Conservation (phyloP, 805 yeast genomes). For the Wickerhamiella sergipiensis region DNA sequence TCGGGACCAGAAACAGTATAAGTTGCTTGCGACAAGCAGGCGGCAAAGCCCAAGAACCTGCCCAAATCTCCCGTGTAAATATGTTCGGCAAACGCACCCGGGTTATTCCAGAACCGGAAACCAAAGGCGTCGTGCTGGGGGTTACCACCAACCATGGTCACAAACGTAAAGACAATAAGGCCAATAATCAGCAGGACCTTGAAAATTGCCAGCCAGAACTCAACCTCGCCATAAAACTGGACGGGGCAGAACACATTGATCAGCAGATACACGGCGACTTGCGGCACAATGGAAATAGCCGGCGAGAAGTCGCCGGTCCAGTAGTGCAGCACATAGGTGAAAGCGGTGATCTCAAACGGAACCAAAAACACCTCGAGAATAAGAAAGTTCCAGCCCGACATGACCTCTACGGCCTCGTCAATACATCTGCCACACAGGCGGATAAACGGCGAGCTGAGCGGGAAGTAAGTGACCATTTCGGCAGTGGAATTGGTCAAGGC, state of each 20-base stretch:
- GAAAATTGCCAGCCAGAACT: constrained; percentile 64
- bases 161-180: constrained; percentile 55
- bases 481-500: constrained; percentile 59
- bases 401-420: constrained; percentile 61
- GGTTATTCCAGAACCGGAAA: constrained; percentile 41
- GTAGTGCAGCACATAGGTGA: constrained; percentile 61
- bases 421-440: constrained; percentile 61
- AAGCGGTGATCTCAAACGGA: constrained; percentile 75
- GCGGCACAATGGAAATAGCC: constrained; percentile 54
- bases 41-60: constrained; percentile 56
- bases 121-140: constrained; percentile 54
- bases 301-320: constrained; percentile 71
- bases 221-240: constrained; percentile 63
- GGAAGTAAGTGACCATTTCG: constrained; percentile 65
- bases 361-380: constrained; percentile 61
- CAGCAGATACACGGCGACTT: constrained; percentile 44
- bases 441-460: constrained; percentile 65
- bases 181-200: constrained; percentile 68
- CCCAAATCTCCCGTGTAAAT: constrained; percentile 44
- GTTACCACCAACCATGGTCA: constrained; percentile 81
- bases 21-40: constrained; percentile 55
- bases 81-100: constrained; percentile 45
- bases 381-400: constrained; percentile 73
- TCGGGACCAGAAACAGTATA: constrained; percentile 83
- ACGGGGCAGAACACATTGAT: constrained; percentile 60